Conservation (phyloP, 495 filamentous ascomycete species). For the Lasiosphaeria miniovina region DNA sequence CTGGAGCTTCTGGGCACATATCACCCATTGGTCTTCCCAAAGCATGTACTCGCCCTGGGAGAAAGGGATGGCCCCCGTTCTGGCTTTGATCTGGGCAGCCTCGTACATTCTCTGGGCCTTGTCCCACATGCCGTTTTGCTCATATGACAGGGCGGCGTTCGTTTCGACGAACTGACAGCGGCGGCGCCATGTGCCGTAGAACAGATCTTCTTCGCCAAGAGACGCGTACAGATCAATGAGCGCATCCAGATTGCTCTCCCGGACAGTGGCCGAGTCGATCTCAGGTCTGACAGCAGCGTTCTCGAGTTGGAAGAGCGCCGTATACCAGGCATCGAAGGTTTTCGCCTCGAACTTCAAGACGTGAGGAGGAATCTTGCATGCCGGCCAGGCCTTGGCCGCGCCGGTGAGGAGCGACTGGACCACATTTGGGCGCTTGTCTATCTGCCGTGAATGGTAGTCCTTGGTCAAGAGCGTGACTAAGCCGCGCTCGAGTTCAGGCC, state of each 20-base stretch:
- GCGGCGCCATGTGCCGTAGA: slow-evolving; percentile 96
- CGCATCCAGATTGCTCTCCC: slow-evolving; percentile 93
- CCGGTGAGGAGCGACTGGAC: slow-evolving; percentile 87
- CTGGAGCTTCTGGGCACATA: slow-evolving; percentile 96
- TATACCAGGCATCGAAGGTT: slow-evolving; percentile 96
- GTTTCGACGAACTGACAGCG: slow-evolving; percentile 94
- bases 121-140: slow-evolving; percentile 99
- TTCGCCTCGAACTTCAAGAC: slow-evolving; percentile 89
- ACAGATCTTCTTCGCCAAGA: slow-evolving; percentile 91
- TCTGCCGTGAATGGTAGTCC: slow-evolving; percentile 89
- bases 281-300: slow-evolving; percentile 77
- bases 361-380: slow-evolving; percentile 89
- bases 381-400: slow-evolving; percentile 72
- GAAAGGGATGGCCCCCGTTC: slow-evolving; percentile 88
- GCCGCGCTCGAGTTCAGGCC: slow-evolving; percentile 85
- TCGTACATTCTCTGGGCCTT: slow-evolving; percentile 96
- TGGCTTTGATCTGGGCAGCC: slow-evolving; percentile 90
- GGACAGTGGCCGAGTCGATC: slow-evolving; percentile 74
- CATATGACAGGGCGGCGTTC: slow-evolving; percentile 92
- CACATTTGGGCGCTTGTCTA: slow-evolving; percentile 92
- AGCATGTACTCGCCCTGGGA: slow-evolving; percentile 97
- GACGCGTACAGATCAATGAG: slow-evolving; percentile 85
- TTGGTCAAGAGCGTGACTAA: slow-evolving; percentile 83
- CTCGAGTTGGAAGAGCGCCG: slow-evolving; percentile 78
- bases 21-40: slow-evolving; percentile 99